Conservation (phyloP, 768 basidiomycete species). For the Mycena pura region DNA sequence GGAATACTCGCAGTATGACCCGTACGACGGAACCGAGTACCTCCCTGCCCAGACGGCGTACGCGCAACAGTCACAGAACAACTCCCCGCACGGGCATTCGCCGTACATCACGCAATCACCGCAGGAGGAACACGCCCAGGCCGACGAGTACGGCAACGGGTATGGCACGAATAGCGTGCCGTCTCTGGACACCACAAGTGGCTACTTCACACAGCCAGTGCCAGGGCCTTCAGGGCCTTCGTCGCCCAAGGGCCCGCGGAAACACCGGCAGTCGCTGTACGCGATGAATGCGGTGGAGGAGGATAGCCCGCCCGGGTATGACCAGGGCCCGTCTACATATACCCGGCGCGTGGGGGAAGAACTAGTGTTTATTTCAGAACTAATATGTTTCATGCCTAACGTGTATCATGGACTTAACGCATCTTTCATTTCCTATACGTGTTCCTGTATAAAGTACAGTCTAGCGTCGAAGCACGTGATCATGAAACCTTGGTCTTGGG, state of each 20-base stretch:
- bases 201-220: constrained; percentile 11
- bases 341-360: constrained; percentile 63
- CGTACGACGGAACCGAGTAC: constrained; percentile 45
- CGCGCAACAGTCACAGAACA: constrained; percentile 22
- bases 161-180: constrained; percentile 58
- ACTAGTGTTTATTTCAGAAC: too few species aligned
- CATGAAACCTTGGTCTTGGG: too few species aligned
- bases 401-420: too few species aligned
- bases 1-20: constrained; percentile 57
- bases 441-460: too few species aligned
- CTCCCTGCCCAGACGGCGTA: constrained; percentile 38
- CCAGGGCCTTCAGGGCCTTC: constrained; percentile 21
- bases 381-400: too few species aligned
- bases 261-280: constrained; percentile 23
- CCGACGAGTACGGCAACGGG: too few species aligned
- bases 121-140: constrained; percentile 55
- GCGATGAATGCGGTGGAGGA: constrained; percentile 33
- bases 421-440: too few species aligned
- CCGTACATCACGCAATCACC: constrained; percentile 31
- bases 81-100: constrained; percentile 21
- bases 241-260: constrained; percentile 26
- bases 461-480: too few species aligned
- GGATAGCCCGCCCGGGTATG: constrained; percentile 74
- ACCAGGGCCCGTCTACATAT: constrained; percentile 50
- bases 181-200: constrained; percentile 33